Base-by-base conservation (phyloP, 192 early-diverging fungal species). In the Neocallimastix lanati region DNA sequence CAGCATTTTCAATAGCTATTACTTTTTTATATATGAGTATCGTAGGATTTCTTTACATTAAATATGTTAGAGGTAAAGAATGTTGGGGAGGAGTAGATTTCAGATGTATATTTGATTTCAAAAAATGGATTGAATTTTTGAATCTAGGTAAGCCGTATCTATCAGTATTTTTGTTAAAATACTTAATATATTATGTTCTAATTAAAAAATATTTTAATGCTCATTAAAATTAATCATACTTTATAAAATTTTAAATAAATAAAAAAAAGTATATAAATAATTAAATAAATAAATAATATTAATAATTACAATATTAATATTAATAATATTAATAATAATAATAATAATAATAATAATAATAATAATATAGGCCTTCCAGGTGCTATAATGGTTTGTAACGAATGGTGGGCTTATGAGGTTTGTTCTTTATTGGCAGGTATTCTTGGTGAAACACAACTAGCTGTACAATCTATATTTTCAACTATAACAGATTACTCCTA, bases 1-100 rank as follows among this genome's bases (percentile, higher is more conserved):
- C 96, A 1, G 93, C 96, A 0, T 83, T 94, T 9, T 94, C 93
- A 18, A 93, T 91, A 2, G 86, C 88, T 12, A 87, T 93, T 18
- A 92, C 90, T 13, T 93, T 94, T 84, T 92, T 90, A 87, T 81
- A 93, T 77, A 92, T 95, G 83, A 82, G 94, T 27, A 21, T 88
- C 13, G 80, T 93, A 1, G 82, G 92, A 12, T 28, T 92, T 9
- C 28, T 90, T 28, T 99, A 98, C 77, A 82, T 87, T 67, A 80
- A 80, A 21, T 84, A 80, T 78, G 78, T 93, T 21, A 88, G 92
- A 30, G 93, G 94, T 37, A 81, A 84, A 50, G 87, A 93, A 40
- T 90, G 87, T 78, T 99, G 94, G 96, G 95, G 94, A 78, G 96
- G 94, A 7, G 95, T 93, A 91, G 91, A 93, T 13, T 85, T 86